Base-by-base conservation (phyloP, 306 rosid species). In the Fragaria ananassa region DNA sequence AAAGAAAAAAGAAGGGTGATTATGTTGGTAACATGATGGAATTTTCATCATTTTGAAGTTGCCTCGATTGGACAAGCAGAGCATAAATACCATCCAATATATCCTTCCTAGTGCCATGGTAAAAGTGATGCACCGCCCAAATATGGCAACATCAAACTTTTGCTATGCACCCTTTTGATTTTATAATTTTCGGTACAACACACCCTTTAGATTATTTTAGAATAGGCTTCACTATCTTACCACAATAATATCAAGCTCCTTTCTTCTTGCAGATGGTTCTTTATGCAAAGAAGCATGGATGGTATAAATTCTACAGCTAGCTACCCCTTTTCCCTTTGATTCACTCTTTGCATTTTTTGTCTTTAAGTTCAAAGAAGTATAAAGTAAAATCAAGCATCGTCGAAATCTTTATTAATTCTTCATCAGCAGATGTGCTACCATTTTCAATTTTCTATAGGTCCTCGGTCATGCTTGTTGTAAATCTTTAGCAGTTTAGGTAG, bases 81-180 rank as follows among this genome's bases (percentile, higher is more conserved):
- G 84, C 80, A 88, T 79, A 46, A 82, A 87, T 88, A 83, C 87
- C 88, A 81, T 82, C 84, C 89, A 85, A 82, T 78, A 83, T 82
- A 76, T 73, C 72, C 54, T 61, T 77, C 61, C 72, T 4, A 83
- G 85, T 71, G 78, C 84, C 85, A 80, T 53, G 85, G 81, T 76
- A 82, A 84, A 82, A 84, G 91, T 69, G 91, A 87, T 78, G 88
- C 93, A 87, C 88, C 86, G 85, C 85, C 88, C 86, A 80, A 87
- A 80, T 54, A 56, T 71, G 79, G 86, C 83, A 81, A 80, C 89
- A 82, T 84, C 91, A 85, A 78, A 63, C 90, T 89, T 86, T 85
- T 83, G 53, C 76, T 51, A 46, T 78, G 68, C 54, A 0, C 62
- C 67, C 70, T 76, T 79, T 80, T 83, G 18, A 44, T 61, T 61